A percentile compares a stretch with the other conserved stretches of the same genome.
Conservation (phyloP, 805 yeast species). For the Candida anglica region DNA sequence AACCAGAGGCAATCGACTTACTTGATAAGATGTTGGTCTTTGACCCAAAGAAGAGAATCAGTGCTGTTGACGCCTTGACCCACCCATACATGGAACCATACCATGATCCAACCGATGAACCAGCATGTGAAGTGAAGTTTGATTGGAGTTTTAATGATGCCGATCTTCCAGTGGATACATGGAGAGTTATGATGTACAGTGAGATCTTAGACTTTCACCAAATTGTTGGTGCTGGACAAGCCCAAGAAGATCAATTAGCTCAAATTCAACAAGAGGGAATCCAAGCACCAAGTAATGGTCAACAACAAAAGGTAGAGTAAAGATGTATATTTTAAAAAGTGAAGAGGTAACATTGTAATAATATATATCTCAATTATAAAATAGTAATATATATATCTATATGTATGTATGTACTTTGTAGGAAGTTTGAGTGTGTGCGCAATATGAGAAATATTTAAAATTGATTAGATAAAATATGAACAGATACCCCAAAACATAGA, state of each 20-base stretch:
- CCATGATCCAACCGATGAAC: slow-evolving; percentile 97
- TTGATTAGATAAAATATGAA: too few relatives aligned
- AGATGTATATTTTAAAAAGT: not conserved
- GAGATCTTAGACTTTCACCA: slow-evolving; percentile 96
- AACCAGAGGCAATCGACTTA: slow-evolving; percentile 83
- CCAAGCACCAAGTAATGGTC: too few relatives aligned
- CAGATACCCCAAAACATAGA: too few relatives aligned
- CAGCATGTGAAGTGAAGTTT: slow-evolving; percentile 84
- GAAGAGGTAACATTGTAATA: not conserved
- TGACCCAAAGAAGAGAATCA: slow-evolving; percentile 90
- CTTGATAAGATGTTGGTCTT: slow-evolving; percentile 88
- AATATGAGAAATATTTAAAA: too few relatives aligned
- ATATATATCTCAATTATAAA: not conserved
- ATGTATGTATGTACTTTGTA: too few relatives aligned
- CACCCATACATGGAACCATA: slow-evolving; percentile 93
- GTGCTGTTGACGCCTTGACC: slow-evolving; percentile 84
- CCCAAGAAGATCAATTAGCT: slow-evolving; percentile 18
- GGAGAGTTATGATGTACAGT: slow-evolving; percentile 99
- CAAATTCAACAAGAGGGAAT: slow-evolving; percentile 24
- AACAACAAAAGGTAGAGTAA: slow-evolving; percentile 12
- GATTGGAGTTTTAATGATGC: slow-evolving; percentile 99
- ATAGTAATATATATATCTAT: too few relatives aligned
- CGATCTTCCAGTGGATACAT: slow-evolving; percentile 93
- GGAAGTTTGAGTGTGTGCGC: too few relatives aligned
- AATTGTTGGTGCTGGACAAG: slow-evolving; percentile 48